Evolutionary conservation across 2,329 filamentous ascomycete genomes (phyloP), one percentile per base, ranked within the genome.

Genomic region (Aspergillus sp.): DNA sequence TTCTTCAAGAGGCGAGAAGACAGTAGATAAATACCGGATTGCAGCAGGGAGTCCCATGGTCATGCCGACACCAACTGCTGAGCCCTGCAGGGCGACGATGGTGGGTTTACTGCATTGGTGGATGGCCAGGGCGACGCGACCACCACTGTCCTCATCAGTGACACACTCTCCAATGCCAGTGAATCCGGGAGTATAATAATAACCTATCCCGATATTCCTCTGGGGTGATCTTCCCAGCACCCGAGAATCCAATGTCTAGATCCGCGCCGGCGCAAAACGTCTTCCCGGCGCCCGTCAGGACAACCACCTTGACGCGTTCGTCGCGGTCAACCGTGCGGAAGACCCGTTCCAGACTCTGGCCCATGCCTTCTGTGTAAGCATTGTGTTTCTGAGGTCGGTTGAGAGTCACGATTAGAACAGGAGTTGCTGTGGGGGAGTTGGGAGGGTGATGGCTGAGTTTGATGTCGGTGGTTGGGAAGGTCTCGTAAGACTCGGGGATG

Each of bases 11-110:
- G n/a, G 30, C 10, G 8, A 29, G 7, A 4, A 5, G 10, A 27
- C 38, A 19, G 19, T 19, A 19, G 19, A 19, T 19, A 19, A 19
- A 38, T 45, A 64, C 62, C 62, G 71, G 45, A 81, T 79, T 30
- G 71, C 72, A 59, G 77, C 76, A 19, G 78, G 76, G 8, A 81
- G 69, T 0, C 74, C 76, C 74, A 79, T 77, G 35, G 78, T 81
- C 54, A 80, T 78, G 8, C 78, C 78, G 26, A 80, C 69, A 2
- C 77, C 77, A 1, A 79, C 77, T 7, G 77, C 77, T 27, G 75
- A 73, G 41, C 77, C 77, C 51, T 79, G 72, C 47, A 80, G 64
- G 0, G 77, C 77, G 32, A 64, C 75, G 52, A 80, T 79, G 29
- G 73, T 75, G 36, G 77, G 76, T 52, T 80, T 80, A 53, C 76